Percentiles rank a stretch among this genome's conserved stretches.
phyloP scores from a whole-genome alignment of 208 protist genomes.

The Crithidia mellificae region DNA sequence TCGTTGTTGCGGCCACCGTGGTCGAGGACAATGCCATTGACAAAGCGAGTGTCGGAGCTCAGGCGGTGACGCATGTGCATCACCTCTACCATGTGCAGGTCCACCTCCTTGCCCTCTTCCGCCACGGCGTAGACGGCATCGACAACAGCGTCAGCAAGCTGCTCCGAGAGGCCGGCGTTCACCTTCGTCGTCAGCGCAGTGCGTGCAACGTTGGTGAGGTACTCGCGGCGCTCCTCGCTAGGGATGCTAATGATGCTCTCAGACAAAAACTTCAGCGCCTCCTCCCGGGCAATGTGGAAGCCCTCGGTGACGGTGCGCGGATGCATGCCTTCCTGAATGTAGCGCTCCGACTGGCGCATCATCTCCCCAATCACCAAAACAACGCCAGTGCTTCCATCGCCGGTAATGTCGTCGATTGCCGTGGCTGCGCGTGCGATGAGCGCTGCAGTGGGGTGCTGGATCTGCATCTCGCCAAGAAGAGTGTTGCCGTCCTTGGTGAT shows the following conservation, averaged over 20 bases:
- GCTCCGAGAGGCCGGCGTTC: slow-evolving; percentile 59
- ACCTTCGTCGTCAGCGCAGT: slow-evolving; percentile 97
- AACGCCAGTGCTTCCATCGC: slow-evolving; percentile 99
- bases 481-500: slow-evolving; percentile 99
- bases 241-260: slow-evolving; percentile 73
- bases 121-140: slow-evolving; percentile 95
- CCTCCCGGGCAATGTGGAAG: slow-evolving; percentile 95
- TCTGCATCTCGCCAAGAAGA: slow-evolving; percentile 99
- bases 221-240: slow-evolving; percentile 78
- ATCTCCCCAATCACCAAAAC: slow-evolving; percentile 99
- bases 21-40: slow-evolving; percentile 99
- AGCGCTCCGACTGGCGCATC: slow-evolving; percentile 97
- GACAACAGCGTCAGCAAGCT: slow-evolving; percentile 95
- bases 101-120: slow-evolving; percentile 78
- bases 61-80: slow-evolving; percentile 99
- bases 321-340: slow-evolving; percentile 99
- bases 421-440: slow-evolving; percentile 99
- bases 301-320: slow-evolving; percentile 98
- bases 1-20: slow-evolving; percentile 99
- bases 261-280: slow-evolving; percentile 92
- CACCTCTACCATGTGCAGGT: slow-evolving; percentile 99
- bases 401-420: slow-evolving; percentile 99
- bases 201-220: slow-evolving; percentile 95
- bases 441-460: slow-evolving; percentile 99
- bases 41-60: slow-evolving; percentile 95